Evolutionary conservation across 2,329 filamentous ascomycete genomes (phyloP), one percentile per base, ranked within the genome.

Genomic region (Fusarium pseudonygamai): DNA sequence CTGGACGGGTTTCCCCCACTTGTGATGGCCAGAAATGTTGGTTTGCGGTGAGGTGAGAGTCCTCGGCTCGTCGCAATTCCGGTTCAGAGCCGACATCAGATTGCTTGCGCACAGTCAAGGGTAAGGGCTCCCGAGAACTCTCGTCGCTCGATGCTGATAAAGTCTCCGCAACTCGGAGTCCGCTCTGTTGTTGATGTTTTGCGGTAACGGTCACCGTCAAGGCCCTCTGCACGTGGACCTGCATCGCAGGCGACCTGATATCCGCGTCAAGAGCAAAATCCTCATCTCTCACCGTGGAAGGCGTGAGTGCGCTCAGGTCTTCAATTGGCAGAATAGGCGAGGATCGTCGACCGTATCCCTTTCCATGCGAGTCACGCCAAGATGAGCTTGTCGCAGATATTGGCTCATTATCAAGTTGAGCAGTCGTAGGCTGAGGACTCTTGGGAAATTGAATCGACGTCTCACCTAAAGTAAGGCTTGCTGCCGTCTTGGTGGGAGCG

Each of bases 1-100:
- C 32, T 28, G 88, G 88, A 61, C 87, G 87, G 28, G 87, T 82
- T 49, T 91, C 88, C 30, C 90, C 90, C 53, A 91, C 82, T 6
- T 89, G 87, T 40, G 83, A 84, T 77, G 91, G 88, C 85, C 89
- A 91, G 40, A 72, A 65, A 37, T 65, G 67, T 30, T 56, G 63
- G 40, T 46, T 60, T 49, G 56, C 60, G 43, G 62, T 57, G 34
- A 43, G 56, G 32, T 69, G 62, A 16, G 64, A 42, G 37, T 58
- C 60, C 43, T 78, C 65, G 53, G 67, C 65, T 43, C 49, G 52
- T 64, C 61, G 52, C 28, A 56, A 47, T 47, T 65, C 64, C 59
- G 62, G 59, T 63, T 43, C 62, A 60, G 66, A 32, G 34, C 64
- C 64, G 50, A 64, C 58, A 32, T 60, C 53, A 26, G 76, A 75